A percentile compares a stretch with the other conserved stretches of the same genome.
phyloP scores from a whole-genome alignment of 2,329 filamentous ascomycete genomes.

The Diplodia intermedia region DNA sequence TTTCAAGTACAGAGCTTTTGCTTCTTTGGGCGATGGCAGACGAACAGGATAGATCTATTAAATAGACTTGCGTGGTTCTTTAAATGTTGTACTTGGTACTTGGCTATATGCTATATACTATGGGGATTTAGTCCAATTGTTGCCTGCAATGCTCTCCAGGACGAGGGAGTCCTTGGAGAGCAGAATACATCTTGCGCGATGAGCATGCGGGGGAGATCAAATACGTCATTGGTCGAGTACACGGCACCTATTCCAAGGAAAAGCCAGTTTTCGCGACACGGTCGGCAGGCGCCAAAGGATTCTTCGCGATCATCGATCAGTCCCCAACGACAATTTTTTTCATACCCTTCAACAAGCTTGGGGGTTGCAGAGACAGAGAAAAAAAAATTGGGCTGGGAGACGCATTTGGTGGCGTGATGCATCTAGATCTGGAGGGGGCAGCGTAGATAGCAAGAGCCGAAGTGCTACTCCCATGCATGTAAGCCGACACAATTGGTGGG shows the following conservation, averaged over 20 bases:
- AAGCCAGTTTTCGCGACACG: neutral
- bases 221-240: neutral
- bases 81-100: no score
- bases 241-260: neutral
- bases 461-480: conserved; percentile 7
- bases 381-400: neutral
- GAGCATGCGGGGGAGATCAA: neutral
- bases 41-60: no score
- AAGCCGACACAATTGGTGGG: neutral
- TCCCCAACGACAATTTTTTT: neutral
- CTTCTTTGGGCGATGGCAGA: no score
- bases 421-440: conserved; percentile 9
- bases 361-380: neutral
- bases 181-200: neutral
- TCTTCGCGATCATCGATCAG: neutral
- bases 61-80: no score
- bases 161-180: neutral
- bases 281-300: neutral
- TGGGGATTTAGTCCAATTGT: neutral
- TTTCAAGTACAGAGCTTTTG: no score
- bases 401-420: conserved; percentile 17
- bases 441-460: neutral
- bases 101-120: no score
- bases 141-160: neutral
- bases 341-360: neutral